phyloP scores from a whole-genome alignment of 768 basidiomycete species.

The Leccinum subtestaceum region DNA sequence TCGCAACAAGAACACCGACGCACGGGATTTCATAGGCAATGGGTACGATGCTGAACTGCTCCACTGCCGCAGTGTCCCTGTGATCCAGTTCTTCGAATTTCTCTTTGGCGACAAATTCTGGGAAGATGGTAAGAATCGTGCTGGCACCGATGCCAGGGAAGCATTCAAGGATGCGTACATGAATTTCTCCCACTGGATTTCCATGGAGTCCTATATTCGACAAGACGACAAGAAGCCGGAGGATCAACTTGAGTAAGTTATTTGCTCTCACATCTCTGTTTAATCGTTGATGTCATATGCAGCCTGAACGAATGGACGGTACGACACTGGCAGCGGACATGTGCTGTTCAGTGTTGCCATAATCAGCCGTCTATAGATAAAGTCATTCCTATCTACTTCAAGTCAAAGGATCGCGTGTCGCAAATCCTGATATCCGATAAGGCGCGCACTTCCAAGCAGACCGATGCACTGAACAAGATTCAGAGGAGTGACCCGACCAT shows the following conservation, averaged over 20 bases:
- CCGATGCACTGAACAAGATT: background rate
- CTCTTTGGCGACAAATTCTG: no score
- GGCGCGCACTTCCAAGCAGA: background rate
- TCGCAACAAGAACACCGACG: no score
- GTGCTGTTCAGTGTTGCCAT: background rate
- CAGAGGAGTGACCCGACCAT: background rate
- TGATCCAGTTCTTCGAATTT: no score
- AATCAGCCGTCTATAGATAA: background rate
- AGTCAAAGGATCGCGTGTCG: background rate
- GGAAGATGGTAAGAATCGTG: no score
- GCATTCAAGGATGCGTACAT: no score
- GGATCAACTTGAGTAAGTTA: background rate
- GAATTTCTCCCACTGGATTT: no score
- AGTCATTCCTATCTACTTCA: background rate
- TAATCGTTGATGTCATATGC: background rate
- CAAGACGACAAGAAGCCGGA: background rate
- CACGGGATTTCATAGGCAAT: no score
- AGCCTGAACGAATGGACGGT: background rate
- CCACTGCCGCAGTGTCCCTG: no score
- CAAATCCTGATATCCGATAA: constrained; percentile 3
- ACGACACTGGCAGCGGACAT: background rate
- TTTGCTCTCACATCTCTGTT: background rate
- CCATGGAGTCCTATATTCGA: background rate
- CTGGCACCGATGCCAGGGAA: no score
- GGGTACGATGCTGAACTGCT: no score